Evolutionary conservation across 176 grass and related monocot genomes (phyloP).

Genomic region (Paspalum vaginatum): DNA sequence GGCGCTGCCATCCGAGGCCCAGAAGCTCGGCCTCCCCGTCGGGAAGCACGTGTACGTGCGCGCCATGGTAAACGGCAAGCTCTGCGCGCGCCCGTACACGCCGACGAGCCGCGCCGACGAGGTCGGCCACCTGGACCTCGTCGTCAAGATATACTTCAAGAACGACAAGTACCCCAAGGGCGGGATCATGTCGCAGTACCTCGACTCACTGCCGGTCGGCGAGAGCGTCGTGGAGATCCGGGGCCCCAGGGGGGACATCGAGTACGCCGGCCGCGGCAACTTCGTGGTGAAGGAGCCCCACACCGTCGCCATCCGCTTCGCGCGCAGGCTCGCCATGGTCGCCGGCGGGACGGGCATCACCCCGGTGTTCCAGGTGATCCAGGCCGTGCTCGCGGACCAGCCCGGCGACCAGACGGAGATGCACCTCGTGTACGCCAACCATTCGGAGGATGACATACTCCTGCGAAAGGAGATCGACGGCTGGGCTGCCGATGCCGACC

Average conservation of each 20-base stretch:
- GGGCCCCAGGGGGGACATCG: conserved; percentile 78
- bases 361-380: conserved; percentile 95
- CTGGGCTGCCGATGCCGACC: conserved; percentile 63
- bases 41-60: conserved; percentile 93
- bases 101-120: conserved; percentile 74
- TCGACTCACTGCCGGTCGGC: conserved; percentile 62
- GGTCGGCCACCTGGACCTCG: conserved; percentile 78
- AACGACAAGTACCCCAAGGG: conserved; percentile 78
- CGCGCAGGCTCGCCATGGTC: conserved; percentile 71
- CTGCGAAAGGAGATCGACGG: conserved; percentile 71
- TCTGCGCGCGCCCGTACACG: conserved; percentile 91
- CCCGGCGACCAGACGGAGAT: conserved; percentile 77
- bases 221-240: conserved; percentile 64
- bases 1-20: conserved; percentile 63
- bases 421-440: conserved; percentile 91
- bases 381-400: conserved; percentile 79
- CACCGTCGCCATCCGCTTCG: conserved; percentile 56
- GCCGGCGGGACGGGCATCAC: conserved; percentile 93
- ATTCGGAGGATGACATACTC: conserved; percentile 83
- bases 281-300: conserved; percentile 79
- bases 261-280: conserved; percentile 71
- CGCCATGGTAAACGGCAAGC: conserved; percentile 67
- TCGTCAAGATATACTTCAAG: conserved; percentile 93
- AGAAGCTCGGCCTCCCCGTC: conserved; percentile 68
- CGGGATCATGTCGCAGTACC: conserved; percentile 87